Evolutionary conservation across 208 protist genomes (phyloP).

Genomic region (Trypanosoma platydactyli): DNA sequence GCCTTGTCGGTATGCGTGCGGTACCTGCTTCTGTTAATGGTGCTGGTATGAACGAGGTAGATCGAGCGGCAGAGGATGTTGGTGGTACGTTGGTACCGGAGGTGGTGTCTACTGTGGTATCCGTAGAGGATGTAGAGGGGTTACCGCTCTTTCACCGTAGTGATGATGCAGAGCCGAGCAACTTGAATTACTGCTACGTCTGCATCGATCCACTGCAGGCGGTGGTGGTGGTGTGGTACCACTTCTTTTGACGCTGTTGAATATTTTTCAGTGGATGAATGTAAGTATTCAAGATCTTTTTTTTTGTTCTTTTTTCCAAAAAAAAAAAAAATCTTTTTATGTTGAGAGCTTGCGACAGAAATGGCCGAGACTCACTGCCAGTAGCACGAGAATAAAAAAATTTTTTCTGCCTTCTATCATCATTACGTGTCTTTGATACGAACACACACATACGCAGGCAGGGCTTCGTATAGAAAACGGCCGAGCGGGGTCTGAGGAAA

Average conservation of each 20-base stretch:
- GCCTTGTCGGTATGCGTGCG: conserved; percentile 40
- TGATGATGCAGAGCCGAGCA: conserved; percentile 46
- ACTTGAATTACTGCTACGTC: conserved; percentile 72
- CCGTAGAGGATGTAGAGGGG: conserved; percentile 20
- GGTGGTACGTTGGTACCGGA: conserved; percentile 21
- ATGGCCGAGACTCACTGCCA: too few species aligned
- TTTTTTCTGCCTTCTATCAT: too few species aligned
- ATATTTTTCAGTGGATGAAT: too few species aligned
- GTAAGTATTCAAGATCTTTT: too few species aligned
- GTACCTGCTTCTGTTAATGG: conserved; percentile 9
- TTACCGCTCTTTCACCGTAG: conserved; percentile 31
- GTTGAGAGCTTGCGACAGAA: too few species aligned
- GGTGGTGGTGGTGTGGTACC: conserved; percentile 40
- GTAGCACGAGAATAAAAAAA: too few species aligned
- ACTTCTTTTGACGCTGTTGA: conserved; percentile 15
- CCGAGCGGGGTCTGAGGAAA: too few species aligned
- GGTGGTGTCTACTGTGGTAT: conserved; percentile 36
- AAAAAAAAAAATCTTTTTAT: too few species aligned
- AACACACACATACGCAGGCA: too few species aligned
- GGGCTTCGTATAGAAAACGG: too few species aligned
- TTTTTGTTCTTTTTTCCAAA: too few species aligned
- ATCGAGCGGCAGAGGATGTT: conserved; percentile 11
- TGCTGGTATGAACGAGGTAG: conserved; percentile 15
- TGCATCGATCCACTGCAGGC: conserved; percentile 46
- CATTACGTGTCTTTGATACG: too few species aligned